A percentile compares a stretch with the other conserved stretches of the same genome.
These are phyloP conservation scores for Apiospora koreana DNA, from an alignment of 2,329 filamentous ascomycete species.

Conservation along the genomic window DNA sequence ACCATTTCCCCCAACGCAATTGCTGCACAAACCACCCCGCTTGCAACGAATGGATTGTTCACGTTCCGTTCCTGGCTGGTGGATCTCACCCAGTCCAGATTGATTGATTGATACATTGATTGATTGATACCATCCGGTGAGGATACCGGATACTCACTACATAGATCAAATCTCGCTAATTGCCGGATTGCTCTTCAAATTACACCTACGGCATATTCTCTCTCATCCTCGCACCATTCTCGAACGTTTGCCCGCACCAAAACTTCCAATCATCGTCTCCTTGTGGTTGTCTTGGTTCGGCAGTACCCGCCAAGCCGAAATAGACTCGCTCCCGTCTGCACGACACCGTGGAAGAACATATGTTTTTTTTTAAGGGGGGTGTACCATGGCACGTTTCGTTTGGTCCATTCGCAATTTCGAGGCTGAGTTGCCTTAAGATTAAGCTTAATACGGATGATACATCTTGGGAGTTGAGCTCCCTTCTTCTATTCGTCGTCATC, in stretches of 20 bases:
- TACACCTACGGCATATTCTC: not conserved
- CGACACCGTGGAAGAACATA: not conserved
- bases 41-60: not conserved
- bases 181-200: not conserved
- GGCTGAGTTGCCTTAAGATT: not conserved
- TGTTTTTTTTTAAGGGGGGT: not conserved
- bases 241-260: not conserved
- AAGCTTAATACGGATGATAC: conserved; percentile 18
- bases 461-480: conserved; percentile 29
- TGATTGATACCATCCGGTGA: not conserved
- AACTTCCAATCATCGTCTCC: not conserved
- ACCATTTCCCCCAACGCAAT: not conserved
- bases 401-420: not conserved
- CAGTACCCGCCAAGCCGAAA: not conserved
- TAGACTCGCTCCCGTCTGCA: not conserved
- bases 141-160: not conserved
- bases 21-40: not conserved
- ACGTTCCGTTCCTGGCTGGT: not conserved
- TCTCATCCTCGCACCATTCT: not conserved
- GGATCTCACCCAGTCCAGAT: not conserved
- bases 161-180: not conserved
- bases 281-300: not conserved
- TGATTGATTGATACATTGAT: not conserved
- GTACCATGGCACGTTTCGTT: not conserved
- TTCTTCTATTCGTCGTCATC: conserved; percentile 38